Evolutionary conservation across 2,329 filamentous ascomycete genomes (phyloP).

Genomic region (Aspergillus spinulosporus): DNA sequence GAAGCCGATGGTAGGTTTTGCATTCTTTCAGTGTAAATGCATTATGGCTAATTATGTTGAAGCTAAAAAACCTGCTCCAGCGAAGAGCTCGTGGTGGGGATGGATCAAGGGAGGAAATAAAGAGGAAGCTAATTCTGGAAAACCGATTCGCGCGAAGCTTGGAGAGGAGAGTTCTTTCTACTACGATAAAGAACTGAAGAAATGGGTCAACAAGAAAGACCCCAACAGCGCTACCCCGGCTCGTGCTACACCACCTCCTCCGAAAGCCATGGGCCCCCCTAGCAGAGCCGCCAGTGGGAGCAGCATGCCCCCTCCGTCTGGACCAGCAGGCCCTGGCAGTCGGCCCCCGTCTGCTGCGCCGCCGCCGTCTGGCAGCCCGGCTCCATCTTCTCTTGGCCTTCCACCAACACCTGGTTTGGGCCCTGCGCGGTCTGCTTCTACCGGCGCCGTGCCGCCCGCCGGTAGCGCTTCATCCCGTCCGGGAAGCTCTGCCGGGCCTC

Average conservation of each 20-base stretch:
- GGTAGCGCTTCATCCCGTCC: conserved; percentile 37
- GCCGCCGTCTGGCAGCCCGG: conserved; percentile 35
- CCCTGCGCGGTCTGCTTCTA: conserved; percentile 38
- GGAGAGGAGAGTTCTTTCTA: conserved; percentile 92
- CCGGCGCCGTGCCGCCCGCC: conserved; percentile 34
- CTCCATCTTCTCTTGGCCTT: conserved; percentile 28
- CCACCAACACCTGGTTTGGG: conserved; percentile 33
- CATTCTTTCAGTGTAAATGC: background rate
- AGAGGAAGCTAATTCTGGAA: conserved; percentile 45
- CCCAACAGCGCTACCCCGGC: conserved; percentile 62
- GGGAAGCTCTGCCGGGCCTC: conserved; percentile 43
- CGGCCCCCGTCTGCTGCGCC: conserved; percentile 35
- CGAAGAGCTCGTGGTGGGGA: conserved; percentile 65
- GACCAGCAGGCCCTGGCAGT: conserved; percentile 24
- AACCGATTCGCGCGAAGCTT: conserved; percentile 84
- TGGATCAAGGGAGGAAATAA: conserved; percentile 74
- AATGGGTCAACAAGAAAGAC: conserved; percentile 97
- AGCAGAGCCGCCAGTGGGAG: conserved; percentile 56
- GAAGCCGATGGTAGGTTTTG: conserved; percentile 60
- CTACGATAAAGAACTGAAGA: conserved; percentile 93
- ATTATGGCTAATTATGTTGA: conserved; percentile 50
- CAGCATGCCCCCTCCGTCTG: conserved; percentile 51
- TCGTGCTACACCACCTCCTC: conserved; percentile 74
- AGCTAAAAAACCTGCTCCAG: conserved; percentile 39
- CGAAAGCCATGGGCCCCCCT: conserved; percentile 57